Evolutionary conservation across 2,329 filamentous ascomycete species (phyloP).

Genomic region (Xylariaceae sp.): DNA sequence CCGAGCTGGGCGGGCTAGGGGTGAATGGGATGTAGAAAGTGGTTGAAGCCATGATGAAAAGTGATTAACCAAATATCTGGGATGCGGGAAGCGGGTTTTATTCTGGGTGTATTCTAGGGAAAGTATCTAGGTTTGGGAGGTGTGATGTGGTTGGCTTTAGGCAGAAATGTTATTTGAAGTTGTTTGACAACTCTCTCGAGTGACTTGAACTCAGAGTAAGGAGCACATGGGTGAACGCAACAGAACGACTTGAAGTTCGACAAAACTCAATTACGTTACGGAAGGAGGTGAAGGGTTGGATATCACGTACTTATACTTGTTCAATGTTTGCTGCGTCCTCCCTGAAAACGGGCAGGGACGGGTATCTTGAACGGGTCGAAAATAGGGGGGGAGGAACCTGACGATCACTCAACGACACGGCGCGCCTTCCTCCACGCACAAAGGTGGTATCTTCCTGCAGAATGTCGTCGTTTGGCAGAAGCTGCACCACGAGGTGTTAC

Average conservation of each 20-base stretch:
- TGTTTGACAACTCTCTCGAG: too few species aligned
- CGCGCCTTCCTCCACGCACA: neutral
- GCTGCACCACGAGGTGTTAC: neutral
- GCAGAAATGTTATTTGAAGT: too few species aligned
- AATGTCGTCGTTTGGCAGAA: slow-evolving; percentile 19
- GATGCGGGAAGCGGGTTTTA: too few species aligned
- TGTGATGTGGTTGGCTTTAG: too few species aligned
- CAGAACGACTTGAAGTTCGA: slow-evolving; percentile 1
- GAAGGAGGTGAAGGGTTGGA: too few species aligned
- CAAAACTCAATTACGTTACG: too few species aligned
- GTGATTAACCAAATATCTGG: too few species aligned
- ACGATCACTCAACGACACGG: too few species aligned
- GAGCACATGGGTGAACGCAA: neutral
- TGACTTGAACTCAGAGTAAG: too few species aligned
- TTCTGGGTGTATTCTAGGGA: too few species aligned
- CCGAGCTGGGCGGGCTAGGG: slow-evolving; percentile 14
- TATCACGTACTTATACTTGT: slow-evolving; percentile 11
- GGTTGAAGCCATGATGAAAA: slow-evolving; percentile 15
- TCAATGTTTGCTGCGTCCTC: neutral
- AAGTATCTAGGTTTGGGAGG: neutral
- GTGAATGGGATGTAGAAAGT: slow-evolving; percentile 25
- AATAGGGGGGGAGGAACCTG: neutral
- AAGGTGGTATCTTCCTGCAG: slow-evolving; percentile 13
- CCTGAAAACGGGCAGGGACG: neutral
- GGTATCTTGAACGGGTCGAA: neutral